Evolutionary conservation across 169 alveolate species (phyloP).

Genomic region (Pseudocohnilembus persalinus): DNA sequence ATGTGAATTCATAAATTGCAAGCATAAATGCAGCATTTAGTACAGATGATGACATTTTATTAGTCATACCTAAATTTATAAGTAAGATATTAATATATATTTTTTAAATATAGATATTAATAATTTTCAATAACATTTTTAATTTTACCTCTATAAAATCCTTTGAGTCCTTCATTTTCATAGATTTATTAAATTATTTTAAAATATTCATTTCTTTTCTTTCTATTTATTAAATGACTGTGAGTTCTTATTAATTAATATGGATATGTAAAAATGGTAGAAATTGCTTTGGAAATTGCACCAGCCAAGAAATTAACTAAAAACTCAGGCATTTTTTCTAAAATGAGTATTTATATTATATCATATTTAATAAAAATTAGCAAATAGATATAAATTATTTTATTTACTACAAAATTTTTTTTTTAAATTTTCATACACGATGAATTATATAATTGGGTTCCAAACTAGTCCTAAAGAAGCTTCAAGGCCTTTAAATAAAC

Average conservation of each 20-base stretch:
- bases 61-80: conserved; percentile 9
- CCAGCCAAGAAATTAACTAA: conserved; percentile 28
- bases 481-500: conserved; percentile 31
- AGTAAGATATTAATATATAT: neutral
- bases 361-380: neutral
- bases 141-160: conserved; percentile 19
- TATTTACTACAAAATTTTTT: conserved; percentile 23
- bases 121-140: no score
- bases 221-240: conserved; percentile 8
- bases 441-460: conserved; percentile 36
- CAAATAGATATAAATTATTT: neutral
- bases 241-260: conserved; percentile 21
- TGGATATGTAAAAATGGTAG: conserved; percentile 37
- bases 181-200: conserved; percentile 1
- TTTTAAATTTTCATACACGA: conserved; percentile 33
- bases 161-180: conserved; percentile 19
- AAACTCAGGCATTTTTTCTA: neutral
- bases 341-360: neutral
- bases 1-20: conserved; percentile 2
- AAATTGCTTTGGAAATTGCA: conserved; percentile 41
- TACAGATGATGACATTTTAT: conserved; percentile 4
- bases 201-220: neutral
- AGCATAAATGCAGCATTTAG: conserved; percentile 30
- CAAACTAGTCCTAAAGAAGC: conserved; percentile 36
- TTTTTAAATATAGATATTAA: no score